Evolutionary conservation across 805 yeast species (phyloP).

Genomic region (Kregervanrija delftensis): DNA sequence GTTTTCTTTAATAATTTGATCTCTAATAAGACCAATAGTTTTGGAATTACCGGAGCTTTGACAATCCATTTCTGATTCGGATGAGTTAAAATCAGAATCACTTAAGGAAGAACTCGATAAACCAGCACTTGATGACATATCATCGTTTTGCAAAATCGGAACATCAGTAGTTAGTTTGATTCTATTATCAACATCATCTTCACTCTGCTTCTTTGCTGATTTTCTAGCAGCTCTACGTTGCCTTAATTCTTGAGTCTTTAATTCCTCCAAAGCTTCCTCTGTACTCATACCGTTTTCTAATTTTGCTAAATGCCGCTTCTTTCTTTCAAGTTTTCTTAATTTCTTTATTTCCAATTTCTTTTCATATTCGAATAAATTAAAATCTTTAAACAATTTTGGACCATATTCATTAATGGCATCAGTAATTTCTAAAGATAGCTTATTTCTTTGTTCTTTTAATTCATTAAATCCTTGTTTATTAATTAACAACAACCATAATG

Average conservation of each 20-base stretch:
- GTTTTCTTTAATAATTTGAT: conserved; percentile 25
- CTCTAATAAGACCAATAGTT: conserved; percentile 18
- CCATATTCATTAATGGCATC: conserved; percentile 75
- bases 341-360: conserved; percentile 30
- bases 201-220: conserved; percentile 21
- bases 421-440: conserved; percentile 67
- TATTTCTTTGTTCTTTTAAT: conserved; percentile 54
- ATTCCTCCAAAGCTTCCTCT: conserved; percentile 45
- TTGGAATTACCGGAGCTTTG: background rate
- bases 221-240: conserved; percentile 31
- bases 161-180: conserved; percentile 40
- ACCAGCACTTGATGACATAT: conserved; percentile 24
- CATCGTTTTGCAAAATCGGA: conserved; percentile 48
- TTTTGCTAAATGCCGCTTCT: conserved; percentile 15
- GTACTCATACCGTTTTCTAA: conserved; percentile 19
- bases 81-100: conserved; percentile 15
- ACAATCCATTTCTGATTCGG: conserved; percentile 9
- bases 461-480: conserved; percentile 50
- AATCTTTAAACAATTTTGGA: conserved; percentile 81
- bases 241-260: conserved; percentile 40
- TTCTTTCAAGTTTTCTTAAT: conserved; percentile 21
- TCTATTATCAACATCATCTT: conserved; percentile 5
- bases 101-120: conserved; percentile 24
- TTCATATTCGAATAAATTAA: conserved; percentile 48
- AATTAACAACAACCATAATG: conserved; percentile 61